Base-by-base conservation (phyloP, 139 green algal genomes). In the Ettlia oleoabundans region DNA sequence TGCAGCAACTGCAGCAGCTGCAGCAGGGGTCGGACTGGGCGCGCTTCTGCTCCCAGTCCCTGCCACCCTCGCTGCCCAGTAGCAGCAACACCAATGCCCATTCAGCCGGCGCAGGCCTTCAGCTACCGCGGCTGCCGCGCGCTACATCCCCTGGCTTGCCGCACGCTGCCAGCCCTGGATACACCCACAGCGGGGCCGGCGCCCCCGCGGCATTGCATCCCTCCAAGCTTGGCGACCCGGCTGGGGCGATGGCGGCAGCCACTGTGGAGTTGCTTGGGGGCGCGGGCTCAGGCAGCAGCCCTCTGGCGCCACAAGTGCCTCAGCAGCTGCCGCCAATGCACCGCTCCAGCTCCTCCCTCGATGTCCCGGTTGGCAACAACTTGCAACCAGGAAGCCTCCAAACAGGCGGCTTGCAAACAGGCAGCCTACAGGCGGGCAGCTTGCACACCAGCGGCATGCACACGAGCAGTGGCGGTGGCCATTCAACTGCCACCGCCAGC, bases 1-100 rank as follows among this genome's bases (percentile, higher is more conserved):
- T 10, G n/a, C 62, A 38, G 65, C 65, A 72, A 35, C 65, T 51
- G 65, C 65, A 72, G 65, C 35, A 72, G 65, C 65, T 51, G 65
- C 65, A 72, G 35, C 65, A 72, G 65, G 33, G 4, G 35, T 35
- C 13, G 37, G 8, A 4, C 21, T 32, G 28, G 18, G 18, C 15
- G 65, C n/a, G n/a, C n/a, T n/a, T n/a, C n/a, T n/a, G n/a, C n/a
- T n/a, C n/a, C n/a, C n/a, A n/a, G n/a, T n/a, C n/a, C n/a, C n/a
- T n/a, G n/a, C n/a, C n/a, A n/a, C n/a, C n/a, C n/a, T n/a, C n/a
- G n/a, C n/a, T n/a, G n/a, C n/a, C n/a, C 65, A 52, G 65, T 35
- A 40, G 35, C 33, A 18, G 33, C 33, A 10, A 30, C 9, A 65
- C 18, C 21, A n/a, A n/a, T 19, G 62, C 62, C 61, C 22, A 3